These are phyloP conservation scores for Syzygium syzygioides DNA, from an alignment of 441 rosid species.

Conservation along the genomic window DNA sequence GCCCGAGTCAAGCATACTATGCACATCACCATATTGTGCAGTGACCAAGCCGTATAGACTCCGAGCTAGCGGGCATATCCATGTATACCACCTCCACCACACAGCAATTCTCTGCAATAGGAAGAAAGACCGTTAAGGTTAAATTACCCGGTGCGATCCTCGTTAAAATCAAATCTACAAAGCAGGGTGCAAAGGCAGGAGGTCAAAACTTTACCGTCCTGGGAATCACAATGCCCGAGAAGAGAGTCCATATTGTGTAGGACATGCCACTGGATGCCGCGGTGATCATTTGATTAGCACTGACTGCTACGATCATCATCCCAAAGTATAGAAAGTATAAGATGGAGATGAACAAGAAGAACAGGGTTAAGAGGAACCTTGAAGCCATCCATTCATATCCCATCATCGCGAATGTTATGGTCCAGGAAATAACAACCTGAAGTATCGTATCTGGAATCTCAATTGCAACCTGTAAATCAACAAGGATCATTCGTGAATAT, in stretches of 20 bases:
- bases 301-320: slow-evolving; percentile 2
- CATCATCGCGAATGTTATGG: background rate
- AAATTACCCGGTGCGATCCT: background rate
- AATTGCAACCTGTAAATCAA: background rate
- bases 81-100: slow-evolving; percentile 3
- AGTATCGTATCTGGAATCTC: background rate
- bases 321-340: slow-evolving; percentile 3
- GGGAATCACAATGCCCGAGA: slow-evolving; percentile 5
- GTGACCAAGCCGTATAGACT: background rate
- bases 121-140: background rate
- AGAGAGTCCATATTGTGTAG: slow-evolving; percentile 2
- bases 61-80: slow-evolving; percentile 2
- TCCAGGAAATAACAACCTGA: background rate
- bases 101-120: slow-evolving; percentile 2
- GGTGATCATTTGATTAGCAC: background rate
- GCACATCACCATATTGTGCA: slow-evolving; percentile 1
- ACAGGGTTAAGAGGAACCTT: background rate
- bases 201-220: background rate
- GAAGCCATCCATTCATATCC: background rate
- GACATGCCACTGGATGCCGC: background rate
- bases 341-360: background rate
- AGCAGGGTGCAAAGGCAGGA: background rate
- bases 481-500: background rate
- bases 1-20: background rate
- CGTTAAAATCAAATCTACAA: background rate